A percentile compares a stretch with the other conserved stretches of the same genome.
Evolutionary conservation across 2,329 filamentous ascomycete genomes (phyloP).

Genomic region (Fusarium transvaalense): DNA sequence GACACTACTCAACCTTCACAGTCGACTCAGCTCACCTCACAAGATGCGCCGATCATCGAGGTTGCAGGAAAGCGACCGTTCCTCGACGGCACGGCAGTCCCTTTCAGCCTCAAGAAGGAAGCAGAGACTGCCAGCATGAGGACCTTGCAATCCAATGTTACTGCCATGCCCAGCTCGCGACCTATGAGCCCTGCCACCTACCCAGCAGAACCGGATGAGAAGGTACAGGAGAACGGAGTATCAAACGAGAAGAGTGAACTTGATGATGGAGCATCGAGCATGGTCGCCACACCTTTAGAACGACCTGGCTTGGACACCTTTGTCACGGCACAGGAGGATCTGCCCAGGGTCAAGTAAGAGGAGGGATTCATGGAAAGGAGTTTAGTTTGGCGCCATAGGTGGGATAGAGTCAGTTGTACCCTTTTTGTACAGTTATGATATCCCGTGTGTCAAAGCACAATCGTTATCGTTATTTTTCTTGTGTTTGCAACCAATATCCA

Average conservation of each 20-base stretch:
- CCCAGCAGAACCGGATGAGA: conserved; percentile 4
- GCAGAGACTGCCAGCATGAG: conserved; percentile 77
- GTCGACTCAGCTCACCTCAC: conserved; percentile 32
- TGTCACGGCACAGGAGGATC: conserved; percentile 64
- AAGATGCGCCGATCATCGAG: conserved; percentile 59
- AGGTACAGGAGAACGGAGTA: background rate
- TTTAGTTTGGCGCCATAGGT: conserved; percentile 26
- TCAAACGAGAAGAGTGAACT: conserved; percentile 11
- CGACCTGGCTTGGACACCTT: conserved; percentile 66
- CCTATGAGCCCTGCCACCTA: conserved; percentile 51
- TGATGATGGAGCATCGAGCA: conserved; percentile 10
- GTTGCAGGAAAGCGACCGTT: conserved; percentile 73
- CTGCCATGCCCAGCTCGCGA: conserved; percentile 48
- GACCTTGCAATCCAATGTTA: conserved; percentile 66
- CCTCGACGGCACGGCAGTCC: conserved; percentile 76
- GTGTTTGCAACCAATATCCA: conserved; percentile 18
- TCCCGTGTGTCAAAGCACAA: conserved; percentile 30
- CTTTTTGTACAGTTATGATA: conserved; percentile 27
- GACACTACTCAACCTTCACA: conserved; percentile 32
- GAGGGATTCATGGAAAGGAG: conserved; percentile 12
- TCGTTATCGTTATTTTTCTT: conserved; percentile 29
- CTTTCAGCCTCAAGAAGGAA: conserved; percentile 77
- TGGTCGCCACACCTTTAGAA: conserved; percentile 16
- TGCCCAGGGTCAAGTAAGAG: conserved; percentile 51
- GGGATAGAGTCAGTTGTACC: conserved; percentile 34